Conservation (phyloP, 345 rosid genomes). For the Lepidium didymum region DNA sequence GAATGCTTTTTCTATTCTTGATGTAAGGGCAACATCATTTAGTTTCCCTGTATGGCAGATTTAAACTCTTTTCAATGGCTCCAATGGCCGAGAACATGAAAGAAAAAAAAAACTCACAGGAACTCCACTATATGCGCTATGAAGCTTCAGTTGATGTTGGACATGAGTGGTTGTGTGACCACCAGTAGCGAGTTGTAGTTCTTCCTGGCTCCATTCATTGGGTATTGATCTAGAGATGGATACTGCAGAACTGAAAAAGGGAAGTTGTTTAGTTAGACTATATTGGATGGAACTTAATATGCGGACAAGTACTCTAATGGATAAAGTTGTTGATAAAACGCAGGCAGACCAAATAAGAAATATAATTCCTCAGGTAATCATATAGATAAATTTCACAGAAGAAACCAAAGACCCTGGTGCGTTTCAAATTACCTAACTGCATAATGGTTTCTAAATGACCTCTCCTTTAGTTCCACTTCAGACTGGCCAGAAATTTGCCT, state of each 20-base stretch:
- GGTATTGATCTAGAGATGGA: conserved; percentile 29
- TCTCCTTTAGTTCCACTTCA: conserved; percentile 25
- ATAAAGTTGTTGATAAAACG: not conserved
- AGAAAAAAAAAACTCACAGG: conserved; percentile 40
- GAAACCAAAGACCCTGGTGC: not conserved
- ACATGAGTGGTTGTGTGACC: conserved; percentile 40
- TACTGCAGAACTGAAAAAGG: conserved; percentile 21
- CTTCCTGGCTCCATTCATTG: conserved; percentile 60
- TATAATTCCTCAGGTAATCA: not conserved
- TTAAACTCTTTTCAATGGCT: not conserved
- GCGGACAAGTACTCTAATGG: not conserved
- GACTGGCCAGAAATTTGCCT: conserved; percentile 65
- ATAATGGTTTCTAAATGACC: conserved; percentile 24
- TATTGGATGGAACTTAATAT: not conserved
- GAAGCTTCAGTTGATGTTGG: conserved; percentile 54
- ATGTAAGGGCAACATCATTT: not conserved
- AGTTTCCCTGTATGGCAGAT: not conserved
- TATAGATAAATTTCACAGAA: not conserved
- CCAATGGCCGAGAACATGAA: not conserved
- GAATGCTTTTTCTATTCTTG: not conserved
- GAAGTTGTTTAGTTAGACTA: conserved; percentile 1
- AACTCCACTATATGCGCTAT: conserved; percentile 69
- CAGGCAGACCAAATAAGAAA: not conserved
- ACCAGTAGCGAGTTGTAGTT: conserved; percentile 70
- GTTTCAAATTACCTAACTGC: conserved; percentile 31